These are phyloP conservation scores for Gelatoporia subvermispora DNA, from an alignment of 768 basidiomycete genomes.

Conservation along the genomic window DNA sequence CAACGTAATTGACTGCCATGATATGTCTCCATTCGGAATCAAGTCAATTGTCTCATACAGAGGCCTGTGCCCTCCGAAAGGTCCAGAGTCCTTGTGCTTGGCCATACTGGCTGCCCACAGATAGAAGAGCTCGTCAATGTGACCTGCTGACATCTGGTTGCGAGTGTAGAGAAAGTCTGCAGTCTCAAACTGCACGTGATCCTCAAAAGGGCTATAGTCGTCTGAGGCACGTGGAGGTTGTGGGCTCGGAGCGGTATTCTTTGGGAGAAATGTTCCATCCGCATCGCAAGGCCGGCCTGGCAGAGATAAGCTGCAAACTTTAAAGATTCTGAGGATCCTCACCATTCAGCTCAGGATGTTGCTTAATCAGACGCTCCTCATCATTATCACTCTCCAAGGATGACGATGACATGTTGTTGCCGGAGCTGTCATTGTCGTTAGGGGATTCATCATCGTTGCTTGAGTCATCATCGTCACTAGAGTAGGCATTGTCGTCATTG, in stretches of 20 bases:
- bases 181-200: constrained; percentile 13
- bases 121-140: constrained; percentile 6
- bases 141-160: constrained; percentile 14
- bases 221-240: background rate
- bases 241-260: background rate
- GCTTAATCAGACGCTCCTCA: too few relatives aligned
- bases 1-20: constrained; percentile 33
- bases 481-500: too few relatives aligned
- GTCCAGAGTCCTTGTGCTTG: constrained; percentile 3
- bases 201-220: constrained; percentile 16
- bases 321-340: background rate
- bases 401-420: too few relatives aligned
- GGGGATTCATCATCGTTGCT: too few relatives aligned
- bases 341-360: background rate
- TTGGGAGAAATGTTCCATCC: background rate
- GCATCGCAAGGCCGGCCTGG: constrained; percentile 5
- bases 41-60: constrained; percentile 31
- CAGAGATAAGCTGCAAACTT: too few relatives aligned
- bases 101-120: constrained; percentile 11
- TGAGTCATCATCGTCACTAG: too few relatives aligned
- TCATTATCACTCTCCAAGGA: too few relatives aligned
- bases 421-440: too few relatives aligned
- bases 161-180: constrained; percentile 19
- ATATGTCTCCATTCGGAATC: constrained; percentile 28
- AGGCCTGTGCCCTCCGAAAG: constrained; percentile 26